Evolutionary conservation across 257 asterid genomes (phyloP), one percentile per base, ranked within the genome.

Genomic region (Jacaranda copaia): DNA sequence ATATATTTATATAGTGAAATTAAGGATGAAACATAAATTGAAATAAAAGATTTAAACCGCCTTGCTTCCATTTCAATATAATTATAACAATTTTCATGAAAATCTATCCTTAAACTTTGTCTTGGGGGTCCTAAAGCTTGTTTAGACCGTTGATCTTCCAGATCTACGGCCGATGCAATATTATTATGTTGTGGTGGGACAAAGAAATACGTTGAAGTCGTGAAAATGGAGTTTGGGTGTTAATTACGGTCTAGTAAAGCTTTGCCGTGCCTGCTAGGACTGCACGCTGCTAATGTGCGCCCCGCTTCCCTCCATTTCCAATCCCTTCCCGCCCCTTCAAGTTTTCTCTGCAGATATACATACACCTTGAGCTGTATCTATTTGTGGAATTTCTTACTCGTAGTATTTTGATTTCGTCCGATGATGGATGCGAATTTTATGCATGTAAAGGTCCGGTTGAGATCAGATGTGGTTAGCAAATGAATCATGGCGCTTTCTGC

Each of bases 401-500:
- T 4, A 13, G 16, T 36, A 6, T 52, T 45, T 74, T 72, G 14
- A 0, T 19, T 58, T 67, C 35, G 15, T 70, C 64, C 48, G 48
- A 61, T 55, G 72, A 5, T 32, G 8, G 45, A 13, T 57, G 16
- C 80, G 9, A 8, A 11, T 5, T 75, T 18, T 11, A 5, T 60
- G 32, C 39, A 42, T 66, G 25, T 61, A 16, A 40, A 70, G 15
- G 60, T 56, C 43, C 74, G 67, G 12, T 48, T 76, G 43, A 63
- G 70, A 43, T 61, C 84, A 53, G 77, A 76, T 81, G 81, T 81
- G 70, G 59, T 60, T 72, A 12, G 52, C 81, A 18, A 65, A 60
- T 84, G 87, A 88, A 80, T 49, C 74, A 86, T 86, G 91, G 84
- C 92, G 75, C 74, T 82, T 58, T 81, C 85, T 3, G 71, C 82